Base-by-base conservation (phyloP, 2,329 filamentous ascomycete species). In the Colletotrichum sublineola region DNA sequence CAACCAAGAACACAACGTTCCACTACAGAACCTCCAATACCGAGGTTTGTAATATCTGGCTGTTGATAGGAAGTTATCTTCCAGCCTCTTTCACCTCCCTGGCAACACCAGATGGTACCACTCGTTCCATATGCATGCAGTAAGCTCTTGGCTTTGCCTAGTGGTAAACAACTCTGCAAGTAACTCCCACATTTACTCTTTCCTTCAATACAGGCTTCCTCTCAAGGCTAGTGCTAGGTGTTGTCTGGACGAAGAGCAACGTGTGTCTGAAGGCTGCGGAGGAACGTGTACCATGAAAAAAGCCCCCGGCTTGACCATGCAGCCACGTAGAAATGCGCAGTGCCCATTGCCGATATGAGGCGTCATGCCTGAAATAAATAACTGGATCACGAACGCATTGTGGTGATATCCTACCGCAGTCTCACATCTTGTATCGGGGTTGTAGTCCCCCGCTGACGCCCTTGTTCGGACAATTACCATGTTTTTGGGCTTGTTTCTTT, bases 271-370 rank as follows among this genome's bases (percentile, higher is more conserved):
- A 56, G 66, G 38, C 31, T 38, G 24, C 24, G 12, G 44, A 44
- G 18, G 8, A 12, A 29, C 18, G 44, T 24, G 33, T 20, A 53
- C 40, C 58, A 36, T 53, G 24, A 24, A 38, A 12, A 29, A 65
- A 31, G 44, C 20, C 31, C 5, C n/a, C 5, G 5, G 55, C 46
- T 70, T 67, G 46, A 48, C 53, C 20, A 57, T 57, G 53, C 20
- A 24, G 53, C 53, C 36, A 38, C 33, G 53, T 5, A 57, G 53
- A 40, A 48, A 48, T 40, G 55, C 31, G 14, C 55, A 52, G 42
- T 31, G 36, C 61, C 52, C 42, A 38, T 44, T 42, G 61, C 63
- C 36, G 29, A 65, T 52, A 29, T 20, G 20, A 64, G 12, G 58
- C 15, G 5, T 24, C 29, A 46, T 44, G 57, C 52, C 36, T 46